Evolutionary conservation across 1,284 basidiomycete species (phyloP).

Genomic region (Irpex sp.): DNA sequence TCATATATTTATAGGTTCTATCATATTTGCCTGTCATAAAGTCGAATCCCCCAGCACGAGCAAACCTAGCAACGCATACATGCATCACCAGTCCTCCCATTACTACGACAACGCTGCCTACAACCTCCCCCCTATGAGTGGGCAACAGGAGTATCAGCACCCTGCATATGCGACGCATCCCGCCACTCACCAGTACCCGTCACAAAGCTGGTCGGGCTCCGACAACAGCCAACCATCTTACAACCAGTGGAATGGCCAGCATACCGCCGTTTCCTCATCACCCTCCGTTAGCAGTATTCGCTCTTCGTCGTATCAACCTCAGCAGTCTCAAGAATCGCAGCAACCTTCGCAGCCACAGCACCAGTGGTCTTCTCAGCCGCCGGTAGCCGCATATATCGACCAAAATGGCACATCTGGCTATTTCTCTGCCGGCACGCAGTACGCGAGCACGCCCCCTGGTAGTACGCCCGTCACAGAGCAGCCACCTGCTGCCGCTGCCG

Average conservation of each 20-base stretch:
- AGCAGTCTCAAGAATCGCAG: slow-evolving; percentile 26
- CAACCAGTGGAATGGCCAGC: slow-evolving; percentile 34
- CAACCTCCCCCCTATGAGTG: slow-evolving; percentile 38
- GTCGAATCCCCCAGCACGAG: slow-evolving; percentile 43
- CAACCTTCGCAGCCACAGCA: slow-evolving; percentile 25
- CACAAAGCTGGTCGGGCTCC: slow-evolving; percentile 44
- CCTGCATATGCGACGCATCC: slow-evolving; percentile 39
- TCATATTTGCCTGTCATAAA: slow-evolving; percentile 85
- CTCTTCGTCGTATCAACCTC: slow-evolving; percentile 41
- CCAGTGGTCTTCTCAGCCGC: slow-evolving; percentile 7
- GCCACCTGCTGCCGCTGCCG: slow-evolving; percentile 23
- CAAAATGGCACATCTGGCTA: slow-evolving; percentile 15
- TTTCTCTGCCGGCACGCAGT: slow-evolving; percentile 19
- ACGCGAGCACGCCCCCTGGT: slow-evolving; percentile 11
- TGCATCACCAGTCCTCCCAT: slow-evolving; percentile 31
- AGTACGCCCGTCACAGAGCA: slow-evolving; percentile 17
- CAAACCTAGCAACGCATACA: slow-evolving; percentile 25
- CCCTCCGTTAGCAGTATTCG: slow-evolving; percentile 42
- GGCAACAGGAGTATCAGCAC: slow-evolving; percentile 28
- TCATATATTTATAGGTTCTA: slow-evolving; percentile 47
- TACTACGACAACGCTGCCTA: slow-evolving; percentile 48
- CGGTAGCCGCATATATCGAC: slow-evolving; percentile 22
- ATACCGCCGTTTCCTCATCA: slow-evolving; percentile 29
- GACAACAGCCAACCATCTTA: slow-evolving; percentile 36
- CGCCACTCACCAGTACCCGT: slow-evolving; percentile 39